Evolutionary conservation across 352 stramenopile genomes (phyloP).

Genomic region (Thalassiosira livingstoniorum): DNA sequence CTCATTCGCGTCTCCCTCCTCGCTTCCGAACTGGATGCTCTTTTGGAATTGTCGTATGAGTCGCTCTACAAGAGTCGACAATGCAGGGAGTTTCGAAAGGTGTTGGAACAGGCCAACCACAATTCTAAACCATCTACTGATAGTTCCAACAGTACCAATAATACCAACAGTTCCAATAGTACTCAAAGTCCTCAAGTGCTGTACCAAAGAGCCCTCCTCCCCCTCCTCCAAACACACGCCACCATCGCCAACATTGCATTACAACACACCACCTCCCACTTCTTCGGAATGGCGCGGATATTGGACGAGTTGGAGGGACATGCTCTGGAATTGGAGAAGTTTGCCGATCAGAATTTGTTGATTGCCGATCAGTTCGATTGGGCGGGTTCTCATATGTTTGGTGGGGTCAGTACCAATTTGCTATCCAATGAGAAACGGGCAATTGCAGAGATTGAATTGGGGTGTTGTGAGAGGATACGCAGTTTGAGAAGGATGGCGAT

Average conservation of each 20-base stretch:
- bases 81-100: slow-evolving; percentile 35
- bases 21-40: slow-evolving; percentile 40
- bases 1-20: slow-evolving; percentile 45
- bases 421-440: slow-evolving; percentile 50
- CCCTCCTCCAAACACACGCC: slow-evolving; percentile 39
- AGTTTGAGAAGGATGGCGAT: slow-evolving; percentile 13
- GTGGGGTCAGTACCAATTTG: slow-evolving; percentile 33
- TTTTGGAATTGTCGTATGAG: slow-evolving; percentile 45
- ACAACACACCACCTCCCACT: slow-evolving; percentile 31
- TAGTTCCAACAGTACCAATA: too few species aligned
- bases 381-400: slow-evolving; percentile 28
- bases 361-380: slow-evolving; percentile 59
- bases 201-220: slow-evolving; percentile 39
- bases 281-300: slow-evolving; percentile 45
- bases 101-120: too few species aligned
- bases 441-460: slow-evolving; percentile 57
- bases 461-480: slow-evolving; percentile 32
- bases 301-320: slow-evolving; percentile 51
- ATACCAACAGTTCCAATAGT: slow-evolving; percentile 8
- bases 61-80: slow-evolving; percentile 43
- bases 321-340: slow-evolving; percentile 50
- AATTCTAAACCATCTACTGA: too few species aligned
- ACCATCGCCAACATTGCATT: slow-evolving; percentile 40
- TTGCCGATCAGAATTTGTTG: slow-evolving; percentile 47
- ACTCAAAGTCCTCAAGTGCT: too few species aligned